Percentiles rank a stretch among this genome's conserved stretches.
Conservation (phyloP, 768 basidiomycete genomes). For the Calocybe cyanea region DNA sequence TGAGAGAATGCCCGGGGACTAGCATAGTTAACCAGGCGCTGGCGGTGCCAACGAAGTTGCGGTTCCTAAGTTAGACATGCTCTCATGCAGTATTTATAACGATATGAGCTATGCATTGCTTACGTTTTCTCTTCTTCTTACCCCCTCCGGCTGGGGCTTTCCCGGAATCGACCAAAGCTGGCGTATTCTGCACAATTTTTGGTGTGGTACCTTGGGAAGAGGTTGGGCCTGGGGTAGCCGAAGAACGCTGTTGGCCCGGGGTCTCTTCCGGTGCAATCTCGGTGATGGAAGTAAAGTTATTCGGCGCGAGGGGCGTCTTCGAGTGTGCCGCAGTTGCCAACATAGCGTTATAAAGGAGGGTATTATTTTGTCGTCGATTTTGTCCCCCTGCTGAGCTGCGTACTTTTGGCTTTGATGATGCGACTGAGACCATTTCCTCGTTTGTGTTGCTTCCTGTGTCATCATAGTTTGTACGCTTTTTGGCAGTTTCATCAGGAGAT, state of each 20-base stretch:
- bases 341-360: slow-evolving; percentile 75
- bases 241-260: slow-evolving; percentile 30
- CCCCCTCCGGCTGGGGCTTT: slow-evolving; percentile 50
- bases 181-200: slow-evolving; percentile 29
- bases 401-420: slow-evolving; percentile 21
- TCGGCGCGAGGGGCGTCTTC: slow-evolving; percentile 45
- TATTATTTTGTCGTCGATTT: slow-evolving; percentile 64
- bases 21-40: slow-evolving; percentile 23
- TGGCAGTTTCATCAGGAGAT: slow-evolving; percentile 33
- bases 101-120: slow-evolving; percentile 20
- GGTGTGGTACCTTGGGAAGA: slow-evolving; percentile 24
- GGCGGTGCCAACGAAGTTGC: slow-evolving; percentile 36
- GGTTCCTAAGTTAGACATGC: slow-evolving; percentile 15
- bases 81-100: neutral
- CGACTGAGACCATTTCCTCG: slow-evolving; percentile 16
- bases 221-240: slow-evolving; percentile 38
- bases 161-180: slow-evolving; percentile 39
- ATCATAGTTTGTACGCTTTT: slow-evolving; percentile 33
- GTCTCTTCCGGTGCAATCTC: slow-evolving; percentile 28
- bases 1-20: neutral
- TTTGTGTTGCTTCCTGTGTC: slow-evolving; percentile 14
- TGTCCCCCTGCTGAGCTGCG: slow-evolving; percentile 24
- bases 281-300: slow-evolving; percentile 26
- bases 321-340: slow-evolving; percentile 72
- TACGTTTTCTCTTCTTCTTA: slow-evolving; percentile 79